These are phyloP conservation scores for Pythium guiyangense DNA, from an alignment of 352 stramenopile genomes.

Conservation along the genomic window DNA sequence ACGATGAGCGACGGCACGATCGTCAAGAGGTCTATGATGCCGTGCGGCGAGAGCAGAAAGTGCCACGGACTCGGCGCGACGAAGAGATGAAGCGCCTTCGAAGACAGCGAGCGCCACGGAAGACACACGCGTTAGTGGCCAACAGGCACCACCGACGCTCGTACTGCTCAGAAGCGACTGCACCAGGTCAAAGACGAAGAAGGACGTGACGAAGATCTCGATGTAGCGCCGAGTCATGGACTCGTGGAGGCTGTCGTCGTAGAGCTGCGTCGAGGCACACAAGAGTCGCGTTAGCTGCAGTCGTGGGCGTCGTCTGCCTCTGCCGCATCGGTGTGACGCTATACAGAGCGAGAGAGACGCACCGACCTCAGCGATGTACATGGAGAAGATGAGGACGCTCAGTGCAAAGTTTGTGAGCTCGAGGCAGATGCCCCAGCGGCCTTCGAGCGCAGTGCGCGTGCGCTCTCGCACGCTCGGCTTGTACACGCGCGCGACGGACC, in stretches of 20 bases:
- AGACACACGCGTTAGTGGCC: background rate
- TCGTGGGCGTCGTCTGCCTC: background rate
- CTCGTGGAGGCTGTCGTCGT: conserved; percentile 20
- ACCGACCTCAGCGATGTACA: conserved; percentile 55
- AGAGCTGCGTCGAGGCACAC: conserved; percentile 23
- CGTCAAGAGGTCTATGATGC: conserved; percentile 66
- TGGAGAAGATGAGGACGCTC: conserved; percentile 52
- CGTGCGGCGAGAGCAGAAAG: conserved; percentile 48
- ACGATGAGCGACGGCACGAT: conserved; percentile 63
- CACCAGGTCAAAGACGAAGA: conserved; percentile 66
- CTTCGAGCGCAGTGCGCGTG: conserved; percentile 25
- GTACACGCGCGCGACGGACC: conserved; percentile 37
- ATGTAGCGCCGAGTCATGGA: conserved; percentile 14
- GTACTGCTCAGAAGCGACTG: background rate
- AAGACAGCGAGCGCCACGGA: background rate
- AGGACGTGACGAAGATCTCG: conserved; percentile 43
- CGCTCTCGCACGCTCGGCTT: conserved; percentile 42
- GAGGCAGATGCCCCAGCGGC: conserved; percentile 34
- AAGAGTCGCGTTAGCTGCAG: background rate
- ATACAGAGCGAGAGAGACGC: background rate
- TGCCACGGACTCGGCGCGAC: conserved; percentile 27
- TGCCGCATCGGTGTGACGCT: background rate
- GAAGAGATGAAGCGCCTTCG: conserved; percentile 45
- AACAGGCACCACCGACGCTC: no score
- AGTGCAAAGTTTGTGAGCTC: conserved; percentile 56